Evolutionary conservation across 164 flowering plant species (phyloP), one percentile per base, ranked within the genome.

Genomic region (Malania oleifera): DNA sequence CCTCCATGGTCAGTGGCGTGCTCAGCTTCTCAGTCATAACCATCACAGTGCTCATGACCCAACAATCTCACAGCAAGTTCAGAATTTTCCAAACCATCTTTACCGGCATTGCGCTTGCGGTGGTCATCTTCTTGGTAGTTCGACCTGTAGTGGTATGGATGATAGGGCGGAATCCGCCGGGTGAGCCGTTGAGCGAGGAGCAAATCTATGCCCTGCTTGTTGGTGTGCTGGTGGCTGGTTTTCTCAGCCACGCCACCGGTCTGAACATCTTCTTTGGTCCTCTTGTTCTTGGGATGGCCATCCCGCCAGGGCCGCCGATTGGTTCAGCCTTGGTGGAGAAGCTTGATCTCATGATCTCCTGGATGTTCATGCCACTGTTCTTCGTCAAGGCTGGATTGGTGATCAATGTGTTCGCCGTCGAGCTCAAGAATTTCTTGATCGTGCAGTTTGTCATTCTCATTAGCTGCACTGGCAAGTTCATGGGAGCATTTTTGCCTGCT

Each of bases 401-500:
- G 22, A 43, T 43, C 12, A 43, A 17, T 10, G 18, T 43, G 17
- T 43, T 43, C 20, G 22, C 46, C 18, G 46, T 43, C 46, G 6
- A 12, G 18, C 12, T 43, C 22, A 18, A 43, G 22, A 17, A 18
- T 22, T 43, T 17, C 18, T n/a, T 43, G 19, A 5, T 43, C 7
- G 46, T 43, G 5, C 46, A 43, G 12, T 43, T 4, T 22, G 18
- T 43, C 22, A 43, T 43, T 43, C 46, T 43, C 46, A n/a, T 18
- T 43, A 2, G 46, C 46, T 43, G 46, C 46, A 18, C 46, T 4
- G 46, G 46, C 46, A 43, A 43, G 46, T 43, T 43, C 46, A 43
- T 43, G 22, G 75, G 46, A 67, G 78, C 46, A 67, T 44, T 52
- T 77, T 71, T 35, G 55, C 57, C 31, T 74, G 81, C 23, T 74